Conservation (phyloP, 1,284 basidiomycete genomes). For the Trametes versicolor region DNA sequence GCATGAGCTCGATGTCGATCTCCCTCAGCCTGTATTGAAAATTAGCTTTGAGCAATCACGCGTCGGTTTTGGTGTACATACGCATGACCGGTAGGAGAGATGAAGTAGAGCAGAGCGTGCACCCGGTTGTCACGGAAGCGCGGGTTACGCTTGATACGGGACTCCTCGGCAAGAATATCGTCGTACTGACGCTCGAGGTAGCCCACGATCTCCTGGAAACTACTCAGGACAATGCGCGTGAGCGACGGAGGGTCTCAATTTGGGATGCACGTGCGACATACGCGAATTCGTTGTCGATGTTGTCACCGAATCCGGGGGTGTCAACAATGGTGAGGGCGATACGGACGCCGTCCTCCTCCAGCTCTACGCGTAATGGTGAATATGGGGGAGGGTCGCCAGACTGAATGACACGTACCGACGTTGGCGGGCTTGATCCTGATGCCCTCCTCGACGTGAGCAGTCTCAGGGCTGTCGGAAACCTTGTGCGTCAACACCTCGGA, state of each 20-base stretch:
- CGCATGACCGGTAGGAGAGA: slow-evolving; percentile 91
- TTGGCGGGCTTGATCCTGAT: slow-evolving; percentile 97
- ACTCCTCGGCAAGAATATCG: slow-evolving; percentile 98
- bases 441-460: slow-evolving; percentile 94
- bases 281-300: slow-evolving; percentile 99
- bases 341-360: slow-evolving; percentile 98
- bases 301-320: slow-evolving; percentile 98
- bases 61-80: slow-evolving; percentile 44
- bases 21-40: slow-evolving; percentile 79
- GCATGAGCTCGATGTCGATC: slow-evolving; percentile 99
- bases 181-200: slow-evolving; percentile 99
- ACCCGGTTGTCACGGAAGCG: slow-evolving; percentile 98
- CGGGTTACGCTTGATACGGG: slow-evolving; percentile 99
- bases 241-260: neutral
- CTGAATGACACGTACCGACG: slow-evolving; percentile 73
- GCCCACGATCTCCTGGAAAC: slow-evolving; percentile 96
- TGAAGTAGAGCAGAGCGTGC: slow-evolving; percentile 98
- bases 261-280: slow-evolving; percentile 56
- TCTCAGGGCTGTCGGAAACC: slow-evolving; percentile 85
- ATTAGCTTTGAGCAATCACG: neutral
- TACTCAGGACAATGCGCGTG: slow-evolving; percentile 44
- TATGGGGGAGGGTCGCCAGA: slow-evolving; percentile 2
- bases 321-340: slow-evolving; percentile 99
- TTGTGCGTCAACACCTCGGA: slow-evolving; percentile 90
- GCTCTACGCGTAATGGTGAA: slow-evolving; percentile 63